A percentile compares a stretch with the other conserved stretches of the same genome.
These are phyloP conservation scores for Mycena vulgaris DNA, from an alignment of 768 basidiomycete genomes.

Conservation along the genomic window DNA sequence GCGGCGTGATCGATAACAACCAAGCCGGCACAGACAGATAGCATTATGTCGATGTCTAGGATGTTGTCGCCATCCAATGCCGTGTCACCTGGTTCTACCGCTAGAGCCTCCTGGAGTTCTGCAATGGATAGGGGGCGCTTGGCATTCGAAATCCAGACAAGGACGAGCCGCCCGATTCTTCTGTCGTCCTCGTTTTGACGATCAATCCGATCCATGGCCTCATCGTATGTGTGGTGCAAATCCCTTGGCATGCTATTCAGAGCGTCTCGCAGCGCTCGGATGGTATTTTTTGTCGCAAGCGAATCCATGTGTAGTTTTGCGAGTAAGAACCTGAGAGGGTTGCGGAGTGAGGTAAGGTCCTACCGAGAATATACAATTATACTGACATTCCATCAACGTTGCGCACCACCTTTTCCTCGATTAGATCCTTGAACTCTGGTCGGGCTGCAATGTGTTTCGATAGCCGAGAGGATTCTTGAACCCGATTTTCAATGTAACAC, in stretches of 20 bases:
- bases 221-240: not conserved
- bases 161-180: not conserved
- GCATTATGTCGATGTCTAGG: not conserved
- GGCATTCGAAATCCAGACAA: slow-evolving; percentile 4
- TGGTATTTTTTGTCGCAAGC: not conserved
- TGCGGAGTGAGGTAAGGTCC: not conserved
- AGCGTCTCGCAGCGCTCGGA: slow-evolving; percentile 2
- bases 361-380: not conserved
- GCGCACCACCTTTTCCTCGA: not conserved
- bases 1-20: not conserved
- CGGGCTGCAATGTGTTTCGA: not conserved
- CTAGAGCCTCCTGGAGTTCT: slow-evolving; percentile 5
- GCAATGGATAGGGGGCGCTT: not conserved
- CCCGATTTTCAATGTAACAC: not conserved
- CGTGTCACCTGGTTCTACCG: not conserved
- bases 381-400: slow-evolving; percentile 2
- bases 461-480: not conserved
- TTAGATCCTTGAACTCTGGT: not conserved
- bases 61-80: not conserved
- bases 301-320: slow-evolving; percentile 16
- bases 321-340: not conserved
- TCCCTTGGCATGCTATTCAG: not conserved
- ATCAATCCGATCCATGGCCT: not conserved
- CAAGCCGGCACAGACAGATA: not conserved
- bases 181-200: not conserved